These are phyloP conservation scores for Citrus hindsii DNA, from an alignment of 345 rosid genomes.

Conservation along the genomic window DNA sequence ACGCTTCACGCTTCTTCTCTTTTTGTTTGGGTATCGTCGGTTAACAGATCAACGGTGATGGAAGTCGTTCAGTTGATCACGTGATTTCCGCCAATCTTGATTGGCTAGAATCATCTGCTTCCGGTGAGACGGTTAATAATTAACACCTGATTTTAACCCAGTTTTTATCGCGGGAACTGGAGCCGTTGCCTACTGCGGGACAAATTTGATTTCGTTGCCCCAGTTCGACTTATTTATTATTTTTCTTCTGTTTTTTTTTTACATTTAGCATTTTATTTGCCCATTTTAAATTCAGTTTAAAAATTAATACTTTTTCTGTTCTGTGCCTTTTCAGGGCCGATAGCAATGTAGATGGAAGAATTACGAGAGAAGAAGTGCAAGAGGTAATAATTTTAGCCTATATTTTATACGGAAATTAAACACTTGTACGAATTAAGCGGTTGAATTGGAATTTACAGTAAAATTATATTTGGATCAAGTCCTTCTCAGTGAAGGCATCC, in stretches of 20 bases:
- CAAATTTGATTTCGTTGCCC: neutral
- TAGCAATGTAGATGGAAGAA: slow-evolving; percentile 83
- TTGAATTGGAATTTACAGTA: too few relatives aligned
- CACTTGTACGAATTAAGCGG: too few relatives aligned
- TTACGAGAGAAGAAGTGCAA: slow-evolving; percentile 83
- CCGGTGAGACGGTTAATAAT: neutral
- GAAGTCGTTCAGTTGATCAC: neutral
- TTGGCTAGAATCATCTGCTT: neutral
- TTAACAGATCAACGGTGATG: neutral
- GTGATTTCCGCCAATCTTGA: neutral
- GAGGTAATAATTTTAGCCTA: slow-evolving; percentile 45
- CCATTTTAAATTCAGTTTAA: neutral
- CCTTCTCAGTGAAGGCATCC: too few relatives aligned
- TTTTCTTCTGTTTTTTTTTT: neutral
- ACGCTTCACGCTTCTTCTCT: neutral
- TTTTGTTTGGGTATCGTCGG: neutral
- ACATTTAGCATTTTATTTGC: neutral
- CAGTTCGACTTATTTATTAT: neutral
- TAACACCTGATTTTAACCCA: neutral
- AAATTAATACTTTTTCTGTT: neutral
- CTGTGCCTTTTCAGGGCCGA: slow-evolving; percentile 62
- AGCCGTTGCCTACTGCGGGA: neutral
- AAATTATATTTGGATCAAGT: too few relatives aligned
- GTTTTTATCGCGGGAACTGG: neutral
- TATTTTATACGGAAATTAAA: too few relatives aligned